Conservation (phyloP, 2,329 filamentous ascomycete genomes). For the Paraphoma sp. region DNA sequence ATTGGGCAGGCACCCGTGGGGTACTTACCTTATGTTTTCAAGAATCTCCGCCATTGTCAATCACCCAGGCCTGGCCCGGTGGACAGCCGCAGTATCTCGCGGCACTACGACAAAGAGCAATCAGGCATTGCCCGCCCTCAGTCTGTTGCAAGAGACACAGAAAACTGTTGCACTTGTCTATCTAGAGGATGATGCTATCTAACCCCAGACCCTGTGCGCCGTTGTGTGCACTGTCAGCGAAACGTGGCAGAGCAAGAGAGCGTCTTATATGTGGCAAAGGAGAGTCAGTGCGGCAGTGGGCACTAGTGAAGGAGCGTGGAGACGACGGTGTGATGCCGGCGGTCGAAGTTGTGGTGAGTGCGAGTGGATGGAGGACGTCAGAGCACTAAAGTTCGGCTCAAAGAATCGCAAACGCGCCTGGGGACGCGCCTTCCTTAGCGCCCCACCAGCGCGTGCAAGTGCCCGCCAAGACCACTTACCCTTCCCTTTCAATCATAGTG, state of each 20-base stretch:
- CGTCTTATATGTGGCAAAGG: slow-evolving; percentile 3
- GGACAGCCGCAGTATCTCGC: slow-evolving; percentile 3
- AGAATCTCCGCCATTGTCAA: slow-evolving; percentile 42
- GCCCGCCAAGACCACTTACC: slow-evolving; percentile 30
- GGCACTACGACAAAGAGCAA: slow-evolving; percentile 10
- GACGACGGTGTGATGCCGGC: slow-evolving; percentile 6
- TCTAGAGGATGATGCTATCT: slow-evolving; percentile 13
- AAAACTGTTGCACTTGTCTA: slow-evolving; percentile 8
- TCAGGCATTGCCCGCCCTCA: slow-evolving; percentile 14
- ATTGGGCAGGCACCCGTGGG: not conserved
- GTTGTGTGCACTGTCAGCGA: not conserved
- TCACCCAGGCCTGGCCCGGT: slow-evolving; percentile 9
- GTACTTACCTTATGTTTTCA: slow-evolving; percentile 43
- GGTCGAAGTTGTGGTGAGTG: slow-evolving; percentile 1
- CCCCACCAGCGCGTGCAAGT: slow-evolving; percentile 17
- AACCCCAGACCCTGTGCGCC: slow-evolving; percentile 4
- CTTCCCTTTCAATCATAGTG: slow-evolving; percentile 10
- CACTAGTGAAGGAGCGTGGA: slow-evolving; percentile 2
- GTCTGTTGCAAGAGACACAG: slow-evolving; percentile 5
- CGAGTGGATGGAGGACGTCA: slow-evolving; percentile 18
- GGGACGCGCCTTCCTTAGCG: slow-evolving; percentile 27
- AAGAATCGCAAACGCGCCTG: slow-evolving; percentile 31
- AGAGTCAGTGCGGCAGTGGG: not conserved
- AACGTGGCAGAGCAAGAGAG: not conserved
- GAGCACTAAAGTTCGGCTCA: slow-evolving; percentile 16